Evolutionary conservation across 495 filamentous ascomycete genomes (phyloP), one percentile per base, ranked within the genome.

Genomic region (Ramalina intermedia): DNA sequence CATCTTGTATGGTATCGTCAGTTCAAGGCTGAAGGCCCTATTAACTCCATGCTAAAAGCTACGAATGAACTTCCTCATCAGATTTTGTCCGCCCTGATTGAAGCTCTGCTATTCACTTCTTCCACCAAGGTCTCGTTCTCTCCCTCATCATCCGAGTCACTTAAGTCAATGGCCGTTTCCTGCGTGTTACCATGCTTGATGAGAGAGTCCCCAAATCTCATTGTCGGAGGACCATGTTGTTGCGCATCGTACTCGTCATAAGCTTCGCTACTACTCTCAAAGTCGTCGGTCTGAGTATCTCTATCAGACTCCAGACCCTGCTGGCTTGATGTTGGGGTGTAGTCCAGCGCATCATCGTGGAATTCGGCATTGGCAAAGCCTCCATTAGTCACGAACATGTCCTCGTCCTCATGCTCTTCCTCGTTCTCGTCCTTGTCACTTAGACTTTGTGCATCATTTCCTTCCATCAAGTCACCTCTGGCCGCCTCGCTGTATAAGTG

Each of bases 141-240:
- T 5, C 40, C 53, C 39, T 48, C 53, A n/a, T 51, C 53, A 11
- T 36, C 39, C 4, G 36, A 43, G 29, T 41, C 36, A 21, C 38
- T 20, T 27, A 55, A 21, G n/a, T 40, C 9, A n/a, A 51, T 47
- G 8, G 53, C 48, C 0, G 50, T 47, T 7, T 48, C 53, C 29
- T 47, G 43, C n/a, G 53, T 55, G 24, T 55, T 55, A 12, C 44
- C 24, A 13, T 20, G 33, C 13, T 13, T 20, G 5, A 55, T 55
- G 0, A 55, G 39, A 4, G 39, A 33, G 29, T 33, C 12, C 29
- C 5, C 29, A 33, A 33, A 11, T 33, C 29, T 33, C 29, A 11
- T 2, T 33, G 5, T 41, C 39, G 39, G 39, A 23, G 39, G 39
- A n/a, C 39, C 39, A 18, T 41, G 29, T 2, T 33, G 29, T 33